Base-by-base conservation (phyloP, 805 yeast genomes). In the Danielia reshetovae region DNA sequence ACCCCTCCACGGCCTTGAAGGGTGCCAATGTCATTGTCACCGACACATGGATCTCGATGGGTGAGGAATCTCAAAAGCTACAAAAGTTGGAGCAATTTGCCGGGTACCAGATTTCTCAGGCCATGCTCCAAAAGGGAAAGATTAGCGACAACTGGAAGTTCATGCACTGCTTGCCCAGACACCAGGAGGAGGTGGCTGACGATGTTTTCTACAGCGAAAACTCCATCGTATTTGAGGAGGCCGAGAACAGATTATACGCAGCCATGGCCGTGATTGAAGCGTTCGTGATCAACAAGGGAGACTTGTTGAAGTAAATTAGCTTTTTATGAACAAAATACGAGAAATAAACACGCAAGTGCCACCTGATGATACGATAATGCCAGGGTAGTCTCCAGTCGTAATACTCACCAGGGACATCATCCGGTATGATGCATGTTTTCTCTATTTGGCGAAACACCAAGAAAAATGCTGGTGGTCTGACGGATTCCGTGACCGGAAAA, bases 141-240 rank as follows among this genome's bases (percentile, higher is more conserved):
- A 82, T 84, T 28, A 71, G 72, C 37, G 34, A 67, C 12, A 62
- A 75, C 54, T 90, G 90, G 85, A 86, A 79, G 58, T 93, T 93
- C 64, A 89, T 93, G 97, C 98, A 93, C 60, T 93, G 98, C 62
- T 71, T 93, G 48, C 98, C 98, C 45, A 81, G 98, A 64, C 96
- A 93, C 51, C 74, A 77, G 18, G 96, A 89, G 59, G 98, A 93
- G 62, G 98, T 93, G 24, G 74, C 79, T 24, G 98, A 93, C 59
- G 95, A 84, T 29, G 93, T 93, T 2, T 93, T 93, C 57, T 90
- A 90, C 65, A 68, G 88, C 35, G 78, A 79, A 22, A 53, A 54
- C 26, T 86, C 96, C 2, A 64, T 93, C 37, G 98, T 93, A 3
- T 93, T 93, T 61, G 82, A 79, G 49, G 97, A 93, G 68, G 98